These are phyloP conservation scores for Filosporella fistucella DNA, from an alignment of 495 filamentous ascomycete species.

Conservation along the genomic window DNA sequence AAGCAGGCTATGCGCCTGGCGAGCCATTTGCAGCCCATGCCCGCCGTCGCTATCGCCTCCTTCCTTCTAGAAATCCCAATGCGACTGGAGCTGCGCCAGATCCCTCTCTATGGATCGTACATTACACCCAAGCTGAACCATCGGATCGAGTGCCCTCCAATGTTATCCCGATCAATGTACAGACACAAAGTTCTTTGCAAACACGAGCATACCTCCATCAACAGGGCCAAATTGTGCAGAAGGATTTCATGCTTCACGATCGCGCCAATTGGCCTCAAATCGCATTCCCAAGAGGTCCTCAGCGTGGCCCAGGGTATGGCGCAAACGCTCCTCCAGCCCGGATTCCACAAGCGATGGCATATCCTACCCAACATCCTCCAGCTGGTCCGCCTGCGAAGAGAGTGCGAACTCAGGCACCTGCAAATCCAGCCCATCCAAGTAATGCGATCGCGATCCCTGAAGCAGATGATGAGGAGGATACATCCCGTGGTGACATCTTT, in stretches of 20 bases:
- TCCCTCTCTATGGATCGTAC: slow-evolving; percentile 87
- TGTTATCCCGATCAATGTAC: slow-evolving; percentile 54
- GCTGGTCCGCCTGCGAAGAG: slow-evolving; percentile 44
- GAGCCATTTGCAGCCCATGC: slow-evolving; percentile 69
- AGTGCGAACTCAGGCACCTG: slow-evolving; percentile 23
- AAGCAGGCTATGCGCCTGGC: slow-evolving; percentile 67
- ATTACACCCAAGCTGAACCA: slow-evolving; percentile 74
- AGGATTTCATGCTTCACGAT: slow-evolving; percentile 92
- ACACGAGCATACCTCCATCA: slow-evolving; percentile 66
- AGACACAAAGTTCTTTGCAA: slow-evolving; percentile 54
- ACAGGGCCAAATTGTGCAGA: slow-evolving; percentile 77
- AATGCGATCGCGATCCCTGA: slow-evolving; percentile 26
- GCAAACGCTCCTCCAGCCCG: slow-evolving; percentile 26
- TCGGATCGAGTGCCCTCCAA: slow-evolving; percentile 63
- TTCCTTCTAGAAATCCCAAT: slow-evolving; percentile 54
- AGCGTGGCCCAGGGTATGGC: slow-evolving; percentile 29
- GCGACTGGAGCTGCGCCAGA: slow-evolving; percentile 61
- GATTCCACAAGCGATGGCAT: slow-evolving; percentile 45
- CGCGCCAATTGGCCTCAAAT: slow-evolving; percentile 85
- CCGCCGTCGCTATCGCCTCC: slow-evolving; percentile 79
- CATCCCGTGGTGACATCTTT: slow-evolving; percentile 77
- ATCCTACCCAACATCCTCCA: slow-evolving; percentile 39
- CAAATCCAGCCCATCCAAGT: slow-evolving; percentile 23
- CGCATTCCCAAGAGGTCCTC: slow-evolving; percentile 51
- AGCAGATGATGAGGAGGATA: slow-evolving; percentile 83